These are phyloP conservation scores for Pseudodiploospora longispora DNA, from an alignment of 2,329 filamentous ascomycete species.

Conservation along the genomic window DNA sequence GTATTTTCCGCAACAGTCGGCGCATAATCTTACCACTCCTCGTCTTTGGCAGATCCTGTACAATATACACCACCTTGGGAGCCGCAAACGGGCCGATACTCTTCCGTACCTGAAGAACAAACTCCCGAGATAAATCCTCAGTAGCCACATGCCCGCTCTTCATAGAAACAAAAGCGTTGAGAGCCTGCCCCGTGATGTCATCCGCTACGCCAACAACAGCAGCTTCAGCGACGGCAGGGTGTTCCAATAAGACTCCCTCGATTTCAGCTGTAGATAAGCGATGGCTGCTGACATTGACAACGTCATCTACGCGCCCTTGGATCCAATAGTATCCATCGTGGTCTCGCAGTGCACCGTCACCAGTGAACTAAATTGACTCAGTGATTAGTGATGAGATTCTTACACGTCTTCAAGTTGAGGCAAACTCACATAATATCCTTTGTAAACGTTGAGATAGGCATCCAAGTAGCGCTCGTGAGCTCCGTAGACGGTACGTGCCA, in stretches of 20 bases:
- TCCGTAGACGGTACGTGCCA: constrained; percentile 94
- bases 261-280: constrained; percentile 94
- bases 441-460: constrained; percentile 90
- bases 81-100: constrained; percentile 91
- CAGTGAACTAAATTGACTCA: constrained; percentile 54
- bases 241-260: constrained; percentile 85
- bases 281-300: constrained; percentile 92
- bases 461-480: constrained; percentile 95
- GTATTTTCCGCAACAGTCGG: constrained; percentile 84
- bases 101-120: constrained; percentile 83
- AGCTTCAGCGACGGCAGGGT: constrained; percentile 76
- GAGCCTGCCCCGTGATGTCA: constrained; percentile 85
- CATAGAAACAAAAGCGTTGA: constrained; percentile 85
- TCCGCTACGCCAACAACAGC: constrained; percentile 85
- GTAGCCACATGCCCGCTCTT: constrained; percentile 44
- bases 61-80: constrained; percentile 78
- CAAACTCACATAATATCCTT: constrained; percentile 78
- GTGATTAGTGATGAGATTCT: fast-evolving
- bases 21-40: constrained; percentile 96
- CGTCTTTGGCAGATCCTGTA: constrained; percentile 88
- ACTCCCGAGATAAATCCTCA: constrained; percentile 75
- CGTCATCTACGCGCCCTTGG: constrained; percentile 87
- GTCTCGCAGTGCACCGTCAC: constrained; percentile 84
- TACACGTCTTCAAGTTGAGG: background rate
- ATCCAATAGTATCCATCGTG: constrained; percentile 98